Percentiles rank a stretch among this genome's conserved stretches.
Conservation (phyloP, 1,139 yeast species). For the Protomyces macrosporus region DNA sequence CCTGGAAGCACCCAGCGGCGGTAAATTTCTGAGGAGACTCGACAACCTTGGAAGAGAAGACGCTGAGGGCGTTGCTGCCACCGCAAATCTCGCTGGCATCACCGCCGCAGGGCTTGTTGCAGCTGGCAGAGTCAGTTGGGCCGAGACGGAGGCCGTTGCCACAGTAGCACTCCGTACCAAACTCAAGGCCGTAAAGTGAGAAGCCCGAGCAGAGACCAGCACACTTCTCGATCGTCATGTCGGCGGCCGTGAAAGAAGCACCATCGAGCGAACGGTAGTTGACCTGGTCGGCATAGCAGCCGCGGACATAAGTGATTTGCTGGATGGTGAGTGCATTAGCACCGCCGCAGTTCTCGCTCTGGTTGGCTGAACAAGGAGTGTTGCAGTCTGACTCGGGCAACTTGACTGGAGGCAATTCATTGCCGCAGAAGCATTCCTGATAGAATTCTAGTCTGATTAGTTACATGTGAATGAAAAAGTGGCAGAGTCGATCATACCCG, state of each 20-base stretch:
- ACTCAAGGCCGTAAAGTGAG: background rate
- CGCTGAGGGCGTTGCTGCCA: constrained; percentile 11
- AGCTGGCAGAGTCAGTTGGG: background rate
- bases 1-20: background rate
- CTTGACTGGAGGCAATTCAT: background rate
- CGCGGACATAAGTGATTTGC: background rate
- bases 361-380: constrained; percentile 10
- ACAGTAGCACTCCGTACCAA: background rate
- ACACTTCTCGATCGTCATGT: background rate
- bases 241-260: background rate
- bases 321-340: constrained; percentile 7
- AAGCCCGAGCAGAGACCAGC: background rate
- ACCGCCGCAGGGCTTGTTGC: constrained; percentile 20
- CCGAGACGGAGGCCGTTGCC: background rate
- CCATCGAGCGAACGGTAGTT: constrained; percentile 1
- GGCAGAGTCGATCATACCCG: background rate
- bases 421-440: constrained; percentile 13
- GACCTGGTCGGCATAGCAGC: background rate
- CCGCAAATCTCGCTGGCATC: constrained; percentile 11
- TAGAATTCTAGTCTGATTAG: background rate
- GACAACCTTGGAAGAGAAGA: background rate
- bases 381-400: background rate
- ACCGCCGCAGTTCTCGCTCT: constrained; percentile 11
- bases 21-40: background rate
- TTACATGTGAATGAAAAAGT: background rate